These are phyloP conservation scores for Colletotrichum filicis DNA, from an alignment of 2,329 filamentous ascomycete genomes.

Conservation along the genomic window DNA sequence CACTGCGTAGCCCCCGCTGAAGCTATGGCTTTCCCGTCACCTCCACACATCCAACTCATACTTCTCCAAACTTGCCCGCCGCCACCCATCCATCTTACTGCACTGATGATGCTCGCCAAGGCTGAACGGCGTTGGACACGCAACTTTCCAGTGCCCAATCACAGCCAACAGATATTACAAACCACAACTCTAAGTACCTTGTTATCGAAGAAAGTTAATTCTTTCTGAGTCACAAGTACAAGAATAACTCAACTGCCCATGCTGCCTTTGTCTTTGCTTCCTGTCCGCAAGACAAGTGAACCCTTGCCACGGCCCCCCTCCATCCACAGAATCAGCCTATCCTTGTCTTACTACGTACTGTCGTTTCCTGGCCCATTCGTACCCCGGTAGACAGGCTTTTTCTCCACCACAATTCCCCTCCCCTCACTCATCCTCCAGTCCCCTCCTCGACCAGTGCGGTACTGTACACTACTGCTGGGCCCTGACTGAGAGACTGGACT, in stretches of 20 bases:
- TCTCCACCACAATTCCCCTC: not conserved
- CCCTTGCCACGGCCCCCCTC: conserved; percentile 9
- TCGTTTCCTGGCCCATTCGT: not conserved
- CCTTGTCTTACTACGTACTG: not conserved
- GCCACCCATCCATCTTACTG: not conserved
- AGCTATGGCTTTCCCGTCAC: not conserved
- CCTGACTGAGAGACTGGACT: not conserved
- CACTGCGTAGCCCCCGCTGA: not conserved
- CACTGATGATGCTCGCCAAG: conserved; percentile 27
- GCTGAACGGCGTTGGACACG: conserved; percentile 21
- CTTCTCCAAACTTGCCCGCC: not conserved
- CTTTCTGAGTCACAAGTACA: too few relatives aligned
- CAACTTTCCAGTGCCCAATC: conserved; percentile 7
- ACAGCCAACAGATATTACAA: not conserved
- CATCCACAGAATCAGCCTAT: not conserved
- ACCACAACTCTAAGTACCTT: not conserved
- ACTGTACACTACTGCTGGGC: not conserved
- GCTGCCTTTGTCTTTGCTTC: not conserved
- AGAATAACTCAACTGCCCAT: too few relatives aligned
- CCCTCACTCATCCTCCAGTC: not conserved
- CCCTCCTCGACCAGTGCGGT: not conserved
- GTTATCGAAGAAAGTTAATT: too few relatives aligned
- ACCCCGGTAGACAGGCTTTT: not conserved
- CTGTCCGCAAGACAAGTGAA: not conserved
- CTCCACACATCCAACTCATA: not conserved